Evolutionary conservation across 2,329 filamentous ascomycete species (phyloP).

Genomic region (Monilinia laxa): DNA sequence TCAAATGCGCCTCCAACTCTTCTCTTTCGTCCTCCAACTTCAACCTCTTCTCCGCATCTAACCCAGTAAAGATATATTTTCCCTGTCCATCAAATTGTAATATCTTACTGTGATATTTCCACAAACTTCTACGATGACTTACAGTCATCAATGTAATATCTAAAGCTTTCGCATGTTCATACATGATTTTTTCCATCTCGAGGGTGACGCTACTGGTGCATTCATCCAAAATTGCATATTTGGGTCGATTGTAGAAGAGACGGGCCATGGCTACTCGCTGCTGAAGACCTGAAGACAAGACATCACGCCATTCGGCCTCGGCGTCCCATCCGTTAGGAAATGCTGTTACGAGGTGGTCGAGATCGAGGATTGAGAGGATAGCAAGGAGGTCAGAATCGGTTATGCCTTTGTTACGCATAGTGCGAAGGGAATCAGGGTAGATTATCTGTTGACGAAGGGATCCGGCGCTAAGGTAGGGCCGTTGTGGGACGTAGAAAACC

Average conservation of each 20-base stretch:
- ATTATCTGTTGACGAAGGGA: constrained; percentile 95
- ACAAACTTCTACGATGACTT: constrained; percentile 83
- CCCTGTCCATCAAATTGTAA: constrained; percentile 97
- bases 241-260: constrained; percentile 88
- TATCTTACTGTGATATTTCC: constrained; percentile 95
- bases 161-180: constrained; percentile 87
- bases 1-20: constrained; percentile 80
- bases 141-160: constrained; percentile 98
- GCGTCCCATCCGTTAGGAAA: constrained; percentile 83
- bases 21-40: constrained; percentile 95
- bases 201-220: constrained; percentile 95
- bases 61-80: constrained; percentile 79
- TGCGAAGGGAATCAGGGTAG: constrained; percentile 84
- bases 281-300: constrained; percentile 87
- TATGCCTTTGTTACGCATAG: constrained; percentile 81
- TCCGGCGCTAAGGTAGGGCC: constrained; percentile 88
- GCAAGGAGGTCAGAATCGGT: constrained; percentile 77
- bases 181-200: constrained; percentile 94
- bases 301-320: constrained; percentile 95
- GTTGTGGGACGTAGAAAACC: constrained; percentile 97
- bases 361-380: constrained; percentile 76
- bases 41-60: constrained; percentile 85
- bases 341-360: constrained; percentile 77
- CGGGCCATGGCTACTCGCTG: constrained; percentile 96
- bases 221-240: constrained; percentile 95